These are phyloP conservation scores for Dioscorea zingiberensis DNA, from an alignment of 106 monocot species.

Conservation along the genomic window DNA sequence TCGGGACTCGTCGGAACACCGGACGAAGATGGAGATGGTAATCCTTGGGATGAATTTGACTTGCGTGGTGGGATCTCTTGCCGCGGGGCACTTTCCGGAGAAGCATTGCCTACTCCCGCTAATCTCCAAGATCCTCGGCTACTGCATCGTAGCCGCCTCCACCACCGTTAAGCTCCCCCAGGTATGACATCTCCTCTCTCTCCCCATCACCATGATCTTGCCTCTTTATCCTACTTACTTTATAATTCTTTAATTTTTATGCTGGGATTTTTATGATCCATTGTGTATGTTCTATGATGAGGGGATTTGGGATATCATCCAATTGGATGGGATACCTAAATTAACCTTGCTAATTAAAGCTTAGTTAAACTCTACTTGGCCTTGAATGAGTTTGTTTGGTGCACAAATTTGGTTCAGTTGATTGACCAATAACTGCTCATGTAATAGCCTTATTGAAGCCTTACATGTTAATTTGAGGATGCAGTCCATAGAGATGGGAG, in stretches of 20 bases:
- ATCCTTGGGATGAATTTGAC: conserved; percentile 86
- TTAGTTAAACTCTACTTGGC: too few species aligned
- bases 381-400: too few species aligned
- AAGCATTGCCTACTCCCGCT: conserved; percentile 80
- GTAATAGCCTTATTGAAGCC: too few species aligned
- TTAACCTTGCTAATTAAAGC: too few species aligned
- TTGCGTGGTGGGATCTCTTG: conserved; percentile 58
- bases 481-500: too few species aligned
- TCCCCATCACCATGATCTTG: neutral
- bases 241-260: neutral
- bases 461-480: too few species aligned
- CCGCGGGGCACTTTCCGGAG: conserved; percentile 49
- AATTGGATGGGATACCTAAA: too few species aligned
- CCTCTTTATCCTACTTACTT: neutral
- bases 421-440: too few species aligned
- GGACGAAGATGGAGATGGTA: conserved; percentile 46
- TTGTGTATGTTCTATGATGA: too few species aligned
- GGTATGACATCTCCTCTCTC: conserved; percentile 16
- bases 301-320: too few species aligned
- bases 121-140: conserved; percentile 84
- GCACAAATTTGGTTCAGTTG: too few species aligned
- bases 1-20: too few species aligned
- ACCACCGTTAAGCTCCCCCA: conserved; percentile 95
- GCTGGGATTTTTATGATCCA: neutral
- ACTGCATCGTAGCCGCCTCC: conserved; percentile 90